Percentiles rank a stretch among this genome's conserved stretches.
phyloP scores from a whole-genome alignment of 2,329 filamentous ascomycete species.

The Cladosporium sp. region DNA sequence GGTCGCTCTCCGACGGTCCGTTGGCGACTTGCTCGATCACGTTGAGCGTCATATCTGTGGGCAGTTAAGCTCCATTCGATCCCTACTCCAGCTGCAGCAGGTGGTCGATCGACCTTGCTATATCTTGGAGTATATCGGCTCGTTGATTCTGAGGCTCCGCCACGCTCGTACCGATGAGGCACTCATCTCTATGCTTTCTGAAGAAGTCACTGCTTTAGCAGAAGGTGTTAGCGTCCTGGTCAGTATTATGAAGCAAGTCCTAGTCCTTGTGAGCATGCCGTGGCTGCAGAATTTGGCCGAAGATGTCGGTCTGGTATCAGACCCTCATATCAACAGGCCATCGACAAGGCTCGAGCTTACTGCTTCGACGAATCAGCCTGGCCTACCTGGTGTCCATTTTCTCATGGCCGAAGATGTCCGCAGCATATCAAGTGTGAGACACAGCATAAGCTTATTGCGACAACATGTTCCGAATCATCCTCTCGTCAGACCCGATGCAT shows the following conservation, averaged over 20 bases:
- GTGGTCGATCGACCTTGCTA: constrained; percentile 42
- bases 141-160: constrained; percentile 18
- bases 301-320: neutral
- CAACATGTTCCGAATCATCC: constrained; percentile 67
- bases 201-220: constrained; percentile 22
- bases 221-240: constrained; percentile 23
- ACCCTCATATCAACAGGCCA: neutral
- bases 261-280: constrained; percentile 28
- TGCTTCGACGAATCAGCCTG: constrained; percentile 52
- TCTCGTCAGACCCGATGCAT: neutral
- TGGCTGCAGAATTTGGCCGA: constrained; percentile 30
- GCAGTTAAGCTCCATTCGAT: constrained; percentile 31
- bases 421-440: constrained; percentile 46
- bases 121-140: constrained; percentile 25
- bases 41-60: constrained; percentile 43
- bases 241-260: constrained; percentile 23
- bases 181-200: constrained; percentile 28
- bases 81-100: constrained; percentile 44
- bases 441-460: constrained; percentile 71
- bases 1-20: constrained; percentile 44
- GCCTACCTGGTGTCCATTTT: constrained; percentile 58
- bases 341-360: constrained; percentile 32
- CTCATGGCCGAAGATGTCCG: constrained; percentile 67
- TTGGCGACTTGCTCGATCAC: constrained; percentile 42
- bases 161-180: constrained; percentile 25